phyloP scores from a whole-genome alignment of 306 rosid species.

The Fagus crenata region DNA sequence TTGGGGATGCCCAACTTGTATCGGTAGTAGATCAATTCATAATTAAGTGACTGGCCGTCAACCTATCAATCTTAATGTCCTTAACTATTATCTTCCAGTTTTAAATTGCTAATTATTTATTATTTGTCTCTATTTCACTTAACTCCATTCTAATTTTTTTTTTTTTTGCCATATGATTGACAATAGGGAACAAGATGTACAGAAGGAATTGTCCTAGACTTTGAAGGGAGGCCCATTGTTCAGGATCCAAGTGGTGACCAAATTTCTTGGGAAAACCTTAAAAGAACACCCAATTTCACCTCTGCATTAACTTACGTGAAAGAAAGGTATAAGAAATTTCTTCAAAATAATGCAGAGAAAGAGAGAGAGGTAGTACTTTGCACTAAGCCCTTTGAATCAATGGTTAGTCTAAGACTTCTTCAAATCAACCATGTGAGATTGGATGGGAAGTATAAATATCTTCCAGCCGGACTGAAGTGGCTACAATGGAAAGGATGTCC shows the following conservation, averaged over 20 bases:
- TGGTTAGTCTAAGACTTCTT: conserved; percentile 52
- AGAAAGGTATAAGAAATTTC: conserved; percentile 30
- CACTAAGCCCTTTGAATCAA: conserved; percentile 38
- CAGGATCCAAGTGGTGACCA: conserved; percentile 16
- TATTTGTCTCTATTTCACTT: background rate
- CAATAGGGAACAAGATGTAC: conserved; percentile 40
- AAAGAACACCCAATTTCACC: conserved; percentile 26
- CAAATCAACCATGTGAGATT: conserved; percentile 53
- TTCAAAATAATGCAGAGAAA: conserved; percentile 30
- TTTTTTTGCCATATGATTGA: background rate
- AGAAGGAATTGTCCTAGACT: conserved; percentile 59
- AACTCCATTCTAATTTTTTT: background rate
- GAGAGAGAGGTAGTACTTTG: conserved; percentile 23
- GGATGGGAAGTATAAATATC: conserved; percentile 39
- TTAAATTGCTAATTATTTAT: background rate
- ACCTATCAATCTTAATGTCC: too few species aligned
- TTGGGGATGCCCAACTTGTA: too few species aligned
- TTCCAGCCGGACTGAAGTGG: conserved; percentile 61
- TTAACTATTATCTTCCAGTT: background rate
- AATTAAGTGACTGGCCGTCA: too few species aligned
- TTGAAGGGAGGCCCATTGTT: conserved; percentile 6
- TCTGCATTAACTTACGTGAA: conserved; percentile 34
- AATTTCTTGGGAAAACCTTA: conserved; percentile 31
- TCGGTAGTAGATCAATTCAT: too few species aligned
- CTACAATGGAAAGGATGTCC: conserved; percentile 70